These are phyloP conservation scores for Coniochaeta sp. DNA, from an alignment of 2,329 filamentous ascomycete species.

Conservation along the genomic window DNA sequence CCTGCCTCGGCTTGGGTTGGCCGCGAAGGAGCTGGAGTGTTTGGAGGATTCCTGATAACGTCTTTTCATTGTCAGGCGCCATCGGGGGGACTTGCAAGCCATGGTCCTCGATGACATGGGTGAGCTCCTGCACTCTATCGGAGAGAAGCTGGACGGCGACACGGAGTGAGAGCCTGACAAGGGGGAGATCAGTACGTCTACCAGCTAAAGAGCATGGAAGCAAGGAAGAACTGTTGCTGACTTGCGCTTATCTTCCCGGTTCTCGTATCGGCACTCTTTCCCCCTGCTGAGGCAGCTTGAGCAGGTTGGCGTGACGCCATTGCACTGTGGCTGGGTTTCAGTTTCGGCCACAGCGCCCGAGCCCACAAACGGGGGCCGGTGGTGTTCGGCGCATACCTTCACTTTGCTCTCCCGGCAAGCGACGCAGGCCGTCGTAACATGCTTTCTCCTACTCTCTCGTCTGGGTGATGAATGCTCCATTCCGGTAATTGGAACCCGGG, in stretches of 20 bases:
- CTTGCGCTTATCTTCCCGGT: slow-evolving; percentile 20
- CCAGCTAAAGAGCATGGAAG: neutral
- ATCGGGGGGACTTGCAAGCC: neutral
- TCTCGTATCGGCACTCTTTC: slow-evolving; percentile 17
- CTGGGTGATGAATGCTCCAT: neutral
- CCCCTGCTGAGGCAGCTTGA: slow-evolving; percentile 16
- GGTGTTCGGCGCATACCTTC: slow-evolving; percentile 19
- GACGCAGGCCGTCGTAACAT: slow-evolving; percentile 17
- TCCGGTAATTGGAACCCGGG: neutral
- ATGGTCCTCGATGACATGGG: neutral
- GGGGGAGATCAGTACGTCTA: neutral
- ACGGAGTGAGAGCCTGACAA: slow-evolving; percentile 14
- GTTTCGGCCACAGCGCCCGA: neutral
- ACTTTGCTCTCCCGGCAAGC: slow-evolving; percentile 30
- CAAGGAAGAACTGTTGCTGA: slow-evolving; percentile 3
- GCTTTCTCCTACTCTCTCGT: slow-evolving; percentile 4
- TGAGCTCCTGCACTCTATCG: neutral
- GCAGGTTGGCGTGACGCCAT: slow-evolving; percentile 10
- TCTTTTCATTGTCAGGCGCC: neutral
- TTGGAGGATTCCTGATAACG: neutral
- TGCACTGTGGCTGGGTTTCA: slow-evolving; percentile 6
- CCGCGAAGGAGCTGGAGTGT: too few relatives aligned
- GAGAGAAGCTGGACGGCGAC: slow-evolving; percentile 16
- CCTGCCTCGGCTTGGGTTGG: too few relatives aligned
- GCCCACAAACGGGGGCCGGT: neutral